Conservation (phyloP, 78 protist species). For the Fonticula alba region DNA sequence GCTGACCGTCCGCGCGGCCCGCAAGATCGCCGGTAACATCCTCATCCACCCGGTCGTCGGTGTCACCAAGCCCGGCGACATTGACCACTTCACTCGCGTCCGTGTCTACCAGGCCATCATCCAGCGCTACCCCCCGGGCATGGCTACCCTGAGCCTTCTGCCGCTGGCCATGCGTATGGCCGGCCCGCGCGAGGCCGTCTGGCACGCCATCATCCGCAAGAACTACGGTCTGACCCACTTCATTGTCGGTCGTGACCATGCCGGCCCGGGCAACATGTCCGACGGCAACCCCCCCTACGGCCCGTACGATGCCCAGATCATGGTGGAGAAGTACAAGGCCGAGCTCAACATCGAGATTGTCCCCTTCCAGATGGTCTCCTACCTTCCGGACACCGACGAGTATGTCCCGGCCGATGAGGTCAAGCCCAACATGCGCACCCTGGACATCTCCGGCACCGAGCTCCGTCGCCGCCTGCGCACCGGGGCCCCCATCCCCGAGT, state of each 20-base stretch:
- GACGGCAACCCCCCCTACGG: constrained; percentile 62
- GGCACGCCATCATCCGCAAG: constrained; percentile 81
- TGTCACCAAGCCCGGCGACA: constrained; percentile 77
- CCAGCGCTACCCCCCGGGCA: too few relatives aligned
- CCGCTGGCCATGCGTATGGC: constrained; percentile 59
- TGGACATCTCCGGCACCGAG: constrained; percentile 42
- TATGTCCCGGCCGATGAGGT: constrained; percentile 57
- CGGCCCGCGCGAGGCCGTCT: constrained; percentile 89
- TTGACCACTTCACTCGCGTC: constrained; percentile 5
- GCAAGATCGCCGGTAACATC: constrained; percentile 33
- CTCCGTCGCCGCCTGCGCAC: constrained; percentile 34
- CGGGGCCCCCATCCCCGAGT: constrained; percentile 79
- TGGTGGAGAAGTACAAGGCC: constrained; percentile 28
- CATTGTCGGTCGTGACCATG: constrained; percentile 87
- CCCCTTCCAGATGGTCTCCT: constrained; percentile 67
- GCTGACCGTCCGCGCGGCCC: constrained; percentile 41
- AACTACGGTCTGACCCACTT: constrained; percentile 82
- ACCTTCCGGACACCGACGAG: constrained; percentile 35
- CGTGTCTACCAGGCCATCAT: too few relatives aligned
- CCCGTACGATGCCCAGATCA: constrained; percentile 65
- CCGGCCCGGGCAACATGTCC: constrained; percentile 57
- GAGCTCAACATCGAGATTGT: constrained; percentile 57
- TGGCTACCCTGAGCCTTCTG: too few relatives aligned
- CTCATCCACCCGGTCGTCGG: constrained; percentile 83
- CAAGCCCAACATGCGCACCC: constrained; percentile 26